These are phyloP conservation scores for Puccinia hordei DNA, from an alignment of 1,284 basidiomycete species.

Conservation along the genomic window DNA sequence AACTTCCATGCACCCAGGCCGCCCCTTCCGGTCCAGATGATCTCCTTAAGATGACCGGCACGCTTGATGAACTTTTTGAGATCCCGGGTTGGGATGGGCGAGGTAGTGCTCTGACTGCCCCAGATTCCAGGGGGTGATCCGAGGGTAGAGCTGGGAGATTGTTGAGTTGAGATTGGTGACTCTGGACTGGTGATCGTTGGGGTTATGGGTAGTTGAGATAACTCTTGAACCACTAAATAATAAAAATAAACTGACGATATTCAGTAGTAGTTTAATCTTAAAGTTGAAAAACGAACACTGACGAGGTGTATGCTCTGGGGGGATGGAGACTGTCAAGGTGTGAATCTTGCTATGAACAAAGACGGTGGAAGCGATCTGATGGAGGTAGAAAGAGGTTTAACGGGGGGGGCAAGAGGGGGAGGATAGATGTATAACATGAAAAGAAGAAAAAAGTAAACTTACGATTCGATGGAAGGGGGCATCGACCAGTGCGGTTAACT, in stretches of 20 bases:
- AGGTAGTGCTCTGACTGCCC: not conserved
- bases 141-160: not conserved
- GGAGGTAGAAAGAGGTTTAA: not conserved
- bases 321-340: slow-evolving; percentile 36
- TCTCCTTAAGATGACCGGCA: slow-evolving; percentile 39
- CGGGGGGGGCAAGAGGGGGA: not conserved
- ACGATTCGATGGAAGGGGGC: slow-evolving; percentile 49
- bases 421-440: too few species aligned
- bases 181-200: slow-evolving; percentile 3
- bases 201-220: not conserved
- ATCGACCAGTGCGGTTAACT: slow-evolving; percentile 43
- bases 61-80: slow-evolving; percentile 48
- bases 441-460: too few species aligned
- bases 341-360: slow-evolving; percentile 46
- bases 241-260: not conserved
- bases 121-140: not conserved
- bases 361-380: slow-evolving; percentile 38
- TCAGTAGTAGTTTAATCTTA: not conserved
- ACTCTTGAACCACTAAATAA: slow-evolving; percentile 27
- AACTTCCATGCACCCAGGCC: slow-evolving; percentile 42
- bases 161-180: not conserved
- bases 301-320: slow-evolving; percentile 49
- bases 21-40: slow-evolving; percentile 44
- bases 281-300: not conserved
- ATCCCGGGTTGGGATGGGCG: slow-evolving; percentile 43